These are phyloP conservation scores for Plasmodium gonderi DNA, from an alignment of 169 alveolate genomes.

Conservation along the genomic window DNA sequence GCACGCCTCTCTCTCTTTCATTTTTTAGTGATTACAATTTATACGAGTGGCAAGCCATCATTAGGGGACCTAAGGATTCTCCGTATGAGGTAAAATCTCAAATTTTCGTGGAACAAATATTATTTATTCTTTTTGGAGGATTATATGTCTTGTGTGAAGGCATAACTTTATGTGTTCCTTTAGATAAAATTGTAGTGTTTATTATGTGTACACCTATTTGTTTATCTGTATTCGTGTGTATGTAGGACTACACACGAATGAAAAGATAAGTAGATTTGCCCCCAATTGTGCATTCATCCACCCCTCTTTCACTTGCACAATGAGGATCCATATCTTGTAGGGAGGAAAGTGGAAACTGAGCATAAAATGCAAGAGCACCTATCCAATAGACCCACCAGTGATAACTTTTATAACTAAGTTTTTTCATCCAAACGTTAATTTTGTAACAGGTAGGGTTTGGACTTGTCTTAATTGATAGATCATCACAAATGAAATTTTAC, in stretches of 20 bases:
- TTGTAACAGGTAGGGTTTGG: conserved; percentile 89
- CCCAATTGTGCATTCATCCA: no score
- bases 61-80: conserved; percentile 93
- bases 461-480: no score
- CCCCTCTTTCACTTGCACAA: neutral
- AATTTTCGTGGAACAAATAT: neutral
- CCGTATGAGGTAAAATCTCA: conserved; percentile 90
- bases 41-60: conserved; percentile 90
- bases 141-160: no score
- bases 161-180: no score
- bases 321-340: no score
- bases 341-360: conserved; percentile 91
- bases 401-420: conserved; percentile 93
- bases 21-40: conserved; percentile 82
- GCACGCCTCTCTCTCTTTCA: neutral
- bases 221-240: neutral
- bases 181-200: no score
- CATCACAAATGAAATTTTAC: no score
- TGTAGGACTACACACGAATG: no score
- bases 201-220: neutral
- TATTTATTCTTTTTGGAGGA: no score
- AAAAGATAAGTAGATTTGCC: no score
- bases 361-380: conserved; percentile 90
- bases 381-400: conserved; percentile 96
- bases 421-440: conserved; percentile 97